Conservation (phyloP, 2,329 filamentous ascomycete species). For the Colletotrichum destructivum region DNA sequence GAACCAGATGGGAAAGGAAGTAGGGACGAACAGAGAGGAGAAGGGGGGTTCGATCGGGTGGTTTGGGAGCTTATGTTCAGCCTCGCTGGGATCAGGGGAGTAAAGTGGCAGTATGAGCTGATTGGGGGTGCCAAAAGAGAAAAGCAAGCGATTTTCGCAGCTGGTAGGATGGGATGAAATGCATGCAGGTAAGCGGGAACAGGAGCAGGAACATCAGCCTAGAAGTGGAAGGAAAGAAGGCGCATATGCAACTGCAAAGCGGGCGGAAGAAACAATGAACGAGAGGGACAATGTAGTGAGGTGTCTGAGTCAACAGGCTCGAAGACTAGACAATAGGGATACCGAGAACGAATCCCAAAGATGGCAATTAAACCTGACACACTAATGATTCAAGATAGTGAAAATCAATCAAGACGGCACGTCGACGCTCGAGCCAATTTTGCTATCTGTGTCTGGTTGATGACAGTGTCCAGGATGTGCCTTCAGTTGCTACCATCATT, state of each 20-base stretch:
- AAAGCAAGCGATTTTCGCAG: neutral
- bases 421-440: slow-evolving; percentile 19
- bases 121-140: slow-evolving; percentile 4
- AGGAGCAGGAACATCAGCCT: slow-evolving; percentile 15
- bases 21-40: slow-evolving; percentile 13
- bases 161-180: slow-evolving; percentile 16
- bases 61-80: slow-evolving; percentile 12
- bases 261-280: slow-evolving; percentile 35
- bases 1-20: neutral
- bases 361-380: too few relatives aligned
- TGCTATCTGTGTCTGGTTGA: neutral
- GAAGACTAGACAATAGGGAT: neutral
- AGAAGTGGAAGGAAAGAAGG: slow-evolving; percentile 11
- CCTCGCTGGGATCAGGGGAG: slow-evolving; percentile 22
- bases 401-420: slow-evolving; percentile 23
- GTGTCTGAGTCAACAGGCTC: neutral
- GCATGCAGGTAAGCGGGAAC: slow-evolving; percentile 13
- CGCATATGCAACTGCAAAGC: slow-evolving; percentile 3
- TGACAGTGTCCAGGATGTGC: neutral
- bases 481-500: too few relatives aligned
- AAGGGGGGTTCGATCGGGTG: slow-evolving; percentile 1
- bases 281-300: neutral
- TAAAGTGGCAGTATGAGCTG: neutral
- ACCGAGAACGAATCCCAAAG: neutral
- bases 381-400: neutral